Evolutionary conservation across 805 yeast species (phyloP).

Genomic region (Wickerhamomyces canadensis): DNA sequence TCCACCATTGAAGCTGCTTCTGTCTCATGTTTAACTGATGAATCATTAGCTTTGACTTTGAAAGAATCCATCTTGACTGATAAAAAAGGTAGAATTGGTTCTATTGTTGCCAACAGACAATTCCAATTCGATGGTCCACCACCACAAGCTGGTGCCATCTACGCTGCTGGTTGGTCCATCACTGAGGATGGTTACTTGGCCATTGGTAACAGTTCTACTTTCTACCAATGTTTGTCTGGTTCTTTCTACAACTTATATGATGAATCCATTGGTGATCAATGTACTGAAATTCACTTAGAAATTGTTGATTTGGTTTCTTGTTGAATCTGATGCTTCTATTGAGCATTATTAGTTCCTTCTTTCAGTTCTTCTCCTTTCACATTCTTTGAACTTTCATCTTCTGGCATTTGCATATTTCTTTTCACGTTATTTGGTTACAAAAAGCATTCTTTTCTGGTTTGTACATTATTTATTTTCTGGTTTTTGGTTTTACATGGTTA

Average conservation of each 20-base stretch:
- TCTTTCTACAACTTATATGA: constrained; percentile 69
- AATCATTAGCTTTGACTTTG: constrained; percentile 49
- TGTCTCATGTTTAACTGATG: constrained; percentile 37
- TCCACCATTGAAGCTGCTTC: constrained; percentile 21
- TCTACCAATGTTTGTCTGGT: constrained; percentile 68
- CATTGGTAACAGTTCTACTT: constrained; percentile 48
- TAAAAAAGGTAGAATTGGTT: constrained; percentile 56
- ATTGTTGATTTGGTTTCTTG: constrained; percentile 51
- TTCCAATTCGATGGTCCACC: constrained; percentile 79
- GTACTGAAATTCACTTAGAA: constrained; percentile 50
- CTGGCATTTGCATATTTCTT: no score
- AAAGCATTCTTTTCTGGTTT: no score
- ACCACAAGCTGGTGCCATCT: constrained; percentile 67
- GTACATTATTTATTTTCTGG: no score
- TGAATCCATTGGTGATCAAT: constrained; percentile 48
- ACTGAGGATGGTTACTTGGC: constrained; percentile 50
- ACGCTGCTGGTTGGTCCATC: constrained; percentile 56
- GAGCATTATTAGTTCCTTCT: neutral
- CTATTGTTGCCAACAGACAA: constrained; percentile 71
- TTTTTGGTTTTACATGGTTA: no score
- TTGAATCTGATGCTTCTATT: constrained; percentile 18
- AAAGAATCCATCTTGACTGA: constrained; percentile 45
- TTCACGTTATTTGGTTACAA: no score
- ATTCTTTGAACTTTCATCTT: neutral
- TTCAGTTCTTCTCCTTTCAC: neutral